Evolutionary conservation across 2,329 filamentous ascomycete genomes (phyloP).

Genomic region (Zymoseptoria passerinii): DNA sequence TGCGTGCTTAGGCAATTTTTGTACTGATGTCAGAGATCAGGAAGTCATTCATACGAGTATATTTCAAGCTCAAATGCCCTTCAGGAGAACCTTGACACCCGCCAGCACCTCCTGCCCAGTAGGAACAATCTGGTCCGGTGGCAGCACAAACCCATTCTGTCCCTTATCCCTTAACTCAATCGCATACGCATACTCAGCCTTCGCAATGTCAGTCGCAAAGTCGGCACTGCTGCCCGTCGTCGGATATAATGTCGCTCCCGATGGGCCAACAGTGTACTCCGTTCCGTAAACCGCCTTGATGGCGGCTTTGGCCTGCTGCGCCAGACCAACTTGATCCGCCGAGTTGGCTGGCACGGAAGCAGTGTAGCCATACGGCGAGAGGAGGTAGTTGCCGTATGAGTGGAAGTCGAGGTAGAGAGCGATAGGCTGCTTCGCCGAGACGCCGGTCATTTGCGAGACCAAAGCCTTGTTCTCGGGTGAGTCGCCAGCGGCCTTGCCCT

Average conservation of each 20-base stretch:
- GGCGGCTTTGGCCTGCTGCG: slow-evolving; percentile 42
- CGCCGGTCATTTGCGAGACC: slow-evolving; percentile 38
- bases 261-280: slow-evolving; percentile 36
- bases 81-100: slow-evolving; percentile 22
- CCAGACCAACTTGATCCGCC: slow-evolving; percentile 44
- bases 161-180: slow-evolving; percentile 45
- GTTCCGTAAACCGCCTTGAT: slow-evolving; percentile 49
- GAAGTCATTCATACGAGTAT: too few relatives aligned
- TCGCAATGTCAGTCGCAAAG: slow-evolving; percentile 36
- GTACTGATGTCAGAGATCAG: background rate
- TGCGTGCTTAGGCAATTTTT: background rate
- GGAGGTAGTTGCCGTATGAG: slow-evolving; percentile 53
- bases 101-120: slow-evolving; percentile 42
- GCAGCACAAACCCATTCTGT: slow-evolving; percentile 42
- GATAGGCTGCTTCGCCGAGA: slow-evolving; percentile 43
- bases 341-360: slow-evolving; percentile 43
- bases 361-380: slow-evolving; percentile 53
- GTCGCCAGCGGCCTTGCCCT: slow-evolving; percentile 32
- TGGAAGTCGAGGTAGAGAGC: slow-evolving; percentile 59
- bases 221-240: slow-evolving; percentile 42
- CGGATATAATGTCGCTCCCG: slow-evolving; percentile 50
- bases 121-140: slow-evolving; percentile 41
- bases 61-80: background rate
- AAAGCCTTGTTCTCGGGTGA: slow-evolving; percentile 47
- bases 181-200: slow-evolving; percentile 40